Base-by-base conservation (phyloP, 768 basidiomycete species). In the Lactarius indigo region DNA sequence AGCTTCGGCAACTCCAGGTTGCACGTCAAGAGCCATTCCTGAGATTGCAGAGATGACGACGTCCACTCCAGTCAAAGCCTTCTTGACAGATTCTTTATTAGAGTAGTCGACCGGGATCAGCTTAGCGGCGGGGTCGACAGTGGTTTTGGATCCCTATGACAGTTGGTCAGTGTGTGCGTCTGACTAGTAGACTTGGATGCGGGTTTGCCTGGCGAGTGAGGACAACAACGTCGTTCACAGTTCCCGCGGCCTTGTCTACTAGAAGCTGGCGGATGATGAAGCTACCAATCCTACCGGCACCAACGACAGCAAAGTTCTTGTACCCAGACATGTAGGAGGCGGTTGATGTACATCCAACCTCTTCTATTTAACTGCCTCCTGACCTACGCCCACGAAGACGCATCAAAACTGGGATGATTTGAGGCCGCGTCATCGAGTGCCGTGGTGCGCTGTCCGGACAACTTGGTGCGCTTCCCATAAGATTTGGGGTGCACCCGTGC, bases 1-100 rank as follows among this genome's bases (percentile, higher is more conserved):
- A 0, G 72, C 75, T 1, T 68, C 47, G 1, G 71, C 71, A 12
- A 75, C 65, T 1, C 31, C 26, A 4, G 13, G 31, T 64, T 75
- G 75, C 20, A 50, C 63, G 13, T 17, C 64, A 37, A 71, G 57
- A 30, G 31, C 41, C 13, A 55, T n/a, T 23, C 59, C 55, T 3
- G 58, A 2, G 20, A 72, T 65, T 7, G 71, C 62, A 12, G 61
- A 64, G 58, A 72, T 63, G 47, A 69, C 61, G n/a, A 68, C 62
- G 37, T 71, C 64, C 26, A 66, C 61, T 4, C 57, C 55, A 5
- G 61, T 3, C 39, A 71, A 56, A 4, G 71, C 67, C 1, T 4
- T 18, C 35, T 56, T 64, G 41, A 71, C 47, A n/a, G 69, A 62
- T 17, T 62, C 42, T 6, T 50, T 47, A 33, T 50, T 47, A 28